A percentile compares a stretch with the other conserved stretches of the same genome.
Evolutionary conservation across 2,329 filamentous ascomycete genomes (phyloP).

Genomic region (Ceratocystis destructans): DNA sequence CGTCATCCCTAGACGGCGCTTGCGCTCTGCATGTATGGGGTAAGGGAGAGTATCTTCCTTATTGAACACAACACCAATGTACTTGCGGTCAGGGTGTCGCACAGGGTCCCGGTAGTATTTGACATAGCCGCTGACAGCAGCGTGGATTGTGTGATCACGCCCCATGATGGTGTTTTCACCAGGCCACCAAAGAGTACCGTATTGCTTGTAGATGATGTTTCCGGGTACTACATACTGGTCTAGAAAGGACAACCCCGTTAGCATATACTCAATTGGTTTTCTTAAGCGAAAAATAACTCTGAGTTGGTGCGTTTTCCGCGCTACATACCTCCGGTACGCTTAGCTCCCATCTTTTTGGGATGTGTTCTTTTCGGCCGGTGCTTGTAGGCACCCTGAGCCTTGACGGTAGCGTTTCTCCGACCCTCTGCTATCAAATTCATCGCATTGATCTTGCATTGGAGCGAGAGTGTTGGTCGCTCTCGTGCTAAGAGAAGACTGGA

Average conservation of each 20-base stretch:
- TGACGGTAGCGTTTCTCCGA: slow-evolving; percentile 43
- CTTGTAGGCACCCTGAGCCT: slow-evolving; percentile 56
- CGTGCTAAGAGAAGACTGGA: slow-evolving; percentile 15
- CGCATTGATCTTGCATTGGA: slow-evolving; percentile 19
- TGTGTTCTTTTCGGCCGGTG: slow-evolving; percentile 45
- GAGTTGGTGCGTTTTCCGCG: neutral
- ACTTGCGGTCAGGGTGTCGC: slow-evolving; percentile 73
- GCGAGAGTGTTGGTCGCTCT: slow-evolving; percentile 21
- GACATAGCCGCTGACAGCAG: slow-evolving; percentile 74
- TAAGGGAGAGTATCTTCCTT: slow-evolving; percentile 69
- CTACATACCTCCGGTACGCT: slow-evolving; percentile 67
- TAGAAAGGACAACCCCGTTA: slow-evolving; percentile 26
- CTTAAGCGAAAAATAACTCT: too few species aligned
- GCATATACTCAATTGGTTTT: neutral
- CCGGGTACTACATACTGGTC: slow-evolving; percentile 88
- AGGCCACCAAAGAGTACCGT: slow-evolving; percentile 85
- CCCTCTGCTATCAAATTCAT: slow-evolving; percentile 26
- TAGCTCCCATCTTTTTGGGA: slow-evolving; percentile 80
- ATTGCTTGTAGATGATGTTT: slow-evolving; percentile 96
- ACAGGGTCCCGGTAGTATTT: slow-evolving; percentile 89
- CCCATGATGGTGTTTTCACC: slow-evolving; percentile 94
- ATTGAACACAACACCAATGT: slow-evolving; percentile 85
- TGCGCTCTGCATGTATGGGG: slow-evolving; percentile 56
- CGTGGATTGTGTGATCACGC: slow-evolving; percentile 90
- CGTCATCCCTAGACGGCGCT: slow-evolving; percentile 62